Percentiles rank a stretch among this genome's conserved stretches.
These are phyloP conservation scores for Mucor plumbeus DNA, from an alignment of 371 early-diverging fungal species.

Conservation along the genomic window DNA sequence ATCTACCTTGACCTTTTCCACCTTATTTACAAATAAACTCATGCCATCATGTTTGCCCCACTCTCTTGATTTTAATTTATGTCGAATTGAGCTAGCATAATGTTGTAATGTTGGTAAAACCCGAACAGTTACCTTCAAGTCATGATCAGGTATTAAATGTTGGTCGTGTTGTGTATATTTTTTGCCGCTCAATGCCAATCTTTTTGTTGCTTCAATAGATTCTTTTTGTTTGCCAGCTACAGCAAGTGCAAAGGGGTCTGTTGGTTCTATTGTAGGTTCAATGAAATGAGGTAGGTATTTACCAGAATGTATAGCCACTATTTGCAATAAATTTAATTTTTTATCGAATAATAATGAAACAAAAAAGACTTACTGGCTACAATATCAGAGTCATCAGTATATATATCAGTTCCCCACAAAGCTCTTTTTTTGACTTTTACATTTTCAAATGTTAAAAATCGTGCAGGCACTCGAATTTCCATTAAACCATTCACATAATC, in stretches of 20 bases:
- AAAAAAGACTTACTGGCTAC: conserved; percentile 68
- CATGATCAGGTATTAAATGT: conserved; percentile 46
- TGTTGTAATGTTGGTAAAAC: conserved; percentile 72
- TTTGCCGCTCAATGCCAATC: conserved; percentile 25
- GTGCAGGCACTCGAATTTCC: conserved; percentile 61
- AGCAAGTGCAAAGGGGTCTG: conserved; percentile 35
- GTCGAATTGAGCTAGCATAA: conserved; percentile 70
- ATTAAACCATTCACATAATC: conserved; percentile 57
- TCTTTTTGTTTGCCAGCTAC: conserved; percentile 37
- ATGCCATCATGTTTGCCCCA: conserved; percentile 84
- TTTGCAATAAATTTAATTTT: too few species aligned
- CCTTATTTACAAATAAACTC: conserved; percentile 72
- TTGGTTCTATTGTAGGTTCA: conserved; percentile 37
- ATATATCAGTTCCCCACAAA: conserved; percentile 88
- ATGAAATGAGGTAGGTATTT: conserved; percentile 37
- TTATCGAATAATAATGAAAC: too few species aligned
- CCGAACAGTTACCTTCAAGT: conserved; percentile 74
- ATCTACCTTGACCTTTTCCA: conserved; percentile 48
- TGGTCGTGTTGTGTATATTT: conserved; percentile 18
- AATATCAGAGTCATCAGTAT: conserved; percentile 88
- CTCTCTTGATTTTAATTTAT: conserved; percentile 68
- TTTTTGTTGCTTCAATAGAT: conserved; percentile 29
- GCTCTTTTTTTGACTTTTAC: conserved; percentile 61
- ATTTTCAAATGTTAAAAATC: conserved; percentile 62
- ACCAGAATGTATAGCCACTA: conserved; percentile 53